Evolutionary conservation across 2,329 filamentous ascomycete genomes (phyloP).

Genomic region (Monosporascus sp.): DNA sequence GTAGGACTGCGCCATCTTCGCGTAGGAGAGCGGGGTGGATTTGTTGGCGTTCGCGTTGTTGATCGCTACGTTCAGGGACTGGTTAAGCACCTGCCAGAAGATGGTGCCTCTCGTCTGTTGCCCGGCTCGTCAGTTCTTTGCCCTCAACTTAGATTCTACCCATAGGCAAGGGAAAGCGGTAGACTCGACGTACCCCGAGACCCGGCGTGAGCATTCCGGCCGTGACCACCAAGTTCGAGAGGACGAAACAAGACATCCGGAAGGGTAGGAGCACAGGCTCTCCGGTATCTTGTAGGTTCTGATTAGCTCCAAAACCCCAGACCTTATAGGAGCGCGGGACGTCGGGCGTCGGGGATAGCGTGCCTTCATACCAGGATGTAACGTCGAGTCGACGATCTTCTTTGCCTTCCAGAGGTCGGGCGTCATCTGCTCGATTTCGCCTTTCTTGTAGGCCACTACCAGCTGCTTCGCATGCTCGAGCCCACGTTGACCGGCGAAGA

Average conservation of each 20-base stretch:
- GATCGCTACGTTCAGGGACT: conserved; percentile 96
- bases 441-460: conserved; percentile 81
- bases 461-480: conserved; percentile 82
- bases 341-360: background rate
- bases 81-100: conserved; percentile 92
- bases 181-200: conserved; percentile 51
- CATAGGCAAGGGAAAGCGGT: background rate
- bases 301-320: conserved; percentile 6
- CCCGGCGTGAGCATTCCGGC: conserved; percentile 95
- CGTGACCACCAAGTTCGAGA: conserved; percentile 91
- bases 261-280: conserved; percentile 89
- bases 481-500: conserved; percentile 71
- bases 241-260: conserved; percentile 92
- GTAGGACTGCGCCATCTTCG: conserved; percentile 83
- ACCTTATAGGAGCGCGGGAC: background rate
- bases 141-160: too few species aligned
- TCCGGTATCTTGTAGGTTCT: conserved; percentile 66
- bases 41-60: conserved; percentile 99
- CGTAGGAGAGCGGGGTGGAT: conserved; percentile 77
- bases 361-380: conserved; percentile 73
- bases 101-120: conserved; percentile 72
- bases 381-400: conserved; percentile 92
- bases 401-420: conserved; percentile 91
- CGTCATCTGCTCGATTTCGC: conserved; percentile 73
- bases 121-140: background rate